A percentile compares a stretch with the other conserved stretches of the same genome.
phyloP scores from a whole-genome alignment of 1,284 basidiomycete species.

The Trichosporon inkin region DNA sequence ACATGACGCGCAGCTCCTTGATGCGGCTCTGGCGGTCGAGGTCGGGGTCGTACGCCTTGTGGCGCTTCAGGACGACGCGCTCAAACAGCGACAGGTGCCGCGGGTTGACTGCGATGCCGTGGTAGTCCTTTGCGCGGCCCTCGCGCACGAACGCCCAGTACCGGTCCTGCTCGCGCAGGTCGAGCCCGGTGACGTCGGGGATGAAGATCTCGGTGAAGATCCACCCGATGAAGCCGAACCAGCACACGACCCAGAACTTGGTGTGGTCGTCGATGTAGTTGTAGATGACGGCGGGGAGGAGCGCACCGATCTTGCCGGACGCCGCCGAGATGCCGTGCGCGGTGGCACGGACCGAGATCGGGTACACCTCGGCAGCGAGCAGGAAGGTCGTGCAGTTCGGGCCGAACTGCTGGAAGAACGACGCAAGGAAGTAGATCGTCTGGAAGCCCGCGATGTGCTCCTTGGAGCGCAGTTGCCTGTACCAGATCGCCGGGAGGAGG shows the following conservation, averaged over 20 bases:
- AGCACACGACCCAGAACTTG: slow-evolving; percentile 56
- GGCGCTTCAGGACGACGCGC: slow-evolving; percentile 53
- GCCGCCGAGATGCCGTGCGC: slow-evolving; percentile 53
- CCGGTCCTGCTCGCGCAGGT: slow-evolving; percentile 57
- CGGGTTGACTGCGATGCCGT: slow-evolving; percentile 57
- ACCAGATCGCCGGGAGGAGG: slow-evolving; percentile 48
- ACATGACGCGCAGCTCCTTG: slow-evolving; percentile 53
- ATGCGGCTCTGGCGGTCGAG: slow-evolving; percentile 53
- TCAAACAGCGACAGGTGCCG: slow-evolving; percentile 55
- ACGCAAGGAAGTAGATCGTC: slow-evolving; percentile 55
- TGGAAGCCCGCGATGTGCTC: slow-evolving; percentile 52
- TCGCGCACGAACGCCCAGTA: slow-evolving; percentile 56
- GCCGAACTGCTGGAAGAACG: slow-evolving; percentile 57
- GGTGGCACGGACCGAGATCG: slow-evolving; percentile 54
- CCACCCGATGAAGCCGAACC: slow-evolving; percentile 55
- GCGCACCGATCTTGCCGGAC: slow-evolving; percentile 54
- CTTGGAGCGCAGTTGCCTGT: slow-evolving; percentile 40
- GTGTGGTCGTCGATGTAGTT: slow-evolving; percentile 47
- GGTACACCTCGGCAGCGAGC: slow-evolving; percentile 55
- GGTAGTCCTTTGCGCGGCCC: slow-evolving; percentile 54
- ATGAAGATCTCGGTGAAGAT: slow-evolving; percentile 53
- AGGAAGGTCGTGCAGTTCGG: slow-evolving; percentile 54
- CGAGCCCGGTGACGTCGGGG: slow-evolving; percentile 57
- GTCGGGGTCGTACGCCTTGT: slow-evolving; percentile 55
- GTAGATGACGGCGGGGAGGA: slow-evolving; percentile 52